Base-by-base conservation (phyloP, 352 stramenopile species). In the Phytophthora citricola region DNA sequence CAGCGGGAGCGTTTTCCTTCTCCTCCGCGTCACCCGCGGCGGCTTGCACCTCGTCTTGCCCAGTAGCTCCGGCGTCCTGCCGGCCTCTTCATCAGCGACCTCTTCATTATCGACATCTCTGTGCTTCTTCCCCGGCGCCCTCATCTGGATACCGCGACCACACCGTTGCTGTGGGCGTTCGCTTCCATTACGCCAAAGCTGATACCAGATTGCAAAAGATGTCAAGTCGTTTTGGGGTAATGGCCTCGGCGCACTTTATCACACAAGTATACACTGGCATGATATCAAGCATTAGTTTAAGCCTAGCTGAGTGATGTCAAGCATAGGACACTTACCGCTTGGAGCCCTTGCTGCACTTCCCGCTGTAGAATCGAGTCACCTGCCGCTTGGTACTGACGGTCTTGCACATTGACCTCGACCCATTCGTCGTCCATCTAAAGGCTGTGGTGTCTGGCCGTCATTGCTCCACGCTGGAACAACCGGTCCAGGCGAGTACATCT, bases 201-300 rank as follows among this genome's bases (percentile, higher is more conserved):
- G 53, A 41, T 51, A 39, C 53, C 40, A 60, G 26, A 51, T 51
- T 26, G 29, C 29, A 41, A 34, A 60, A 26, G 39, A 60, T 5
- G 20, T 51, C 9, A 45, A 10, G 12, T 24, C 24, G 27, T 52
- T 39, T 24, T 24, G 15, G 15, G 24, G 14, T 52, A 52, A 26
- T 48, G 41, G 39, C 9, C 5, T 31, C 14, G 41, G 41, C 20
- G 20, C 4, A 45, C 17, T 20, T 20, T 20, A 20, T 20, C 17
- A 20, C 17, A 20, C 17, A 20, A 20, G 17, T 20, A 20, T 11
- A n/a, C 34, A 40, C 34, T 40, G 10, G 10, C 14, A 40, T 40
- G 34, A 40, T 40, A 40, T 40, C 9, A 40, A 40, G 34, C 34
- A 40, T n/a, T 40, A 40, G 34, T 4, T 40, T 15, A 7, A 7